These are phyloP conservation scores for Austroboletus rostrupii DNA, from an alignment of 1,284 basidiomycete genomes.

Conservation along the genomic window DNA sequence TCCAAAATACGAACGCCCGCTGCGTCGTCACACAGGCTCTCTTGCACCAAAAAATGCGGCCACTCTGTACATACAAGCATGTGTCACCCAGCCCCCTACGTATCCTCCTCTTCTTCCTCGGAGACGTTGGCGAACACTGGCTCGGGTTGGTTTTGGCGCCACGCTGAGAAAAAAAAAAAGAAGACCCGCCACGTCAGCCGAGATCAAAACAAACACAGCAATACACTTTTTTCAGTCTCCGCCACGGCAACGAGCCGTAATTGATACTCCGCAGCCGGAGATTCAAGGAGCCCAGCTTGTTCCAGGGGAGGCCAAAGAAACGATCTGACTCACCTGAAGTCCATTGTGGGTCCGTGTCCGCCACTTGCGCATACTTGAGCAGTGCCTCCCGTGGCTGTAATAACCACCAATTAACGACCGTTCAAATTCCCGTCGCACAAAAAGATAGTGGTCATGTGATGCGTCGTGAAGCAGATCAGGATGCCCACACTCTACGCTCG, in stretches of 20 bases:
- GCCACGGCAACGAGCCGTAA: conserved; percentile 34
- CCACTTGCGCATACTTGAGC: conserved; percentile 84
- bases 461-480: conserved; percentile 8
- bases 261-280: conserved; percentile 29
- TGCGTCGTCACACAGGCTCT: conserved; percentile 16
- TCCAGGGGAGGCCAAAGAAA: conserved; percentile 10
- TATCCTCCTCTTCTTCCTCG: conserved; percentile 53
- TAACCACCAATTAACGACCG: conserved; percentile 19
- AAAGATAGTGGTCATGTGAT: conserved; percentile 15
- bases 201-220: conserved; percentile 45
- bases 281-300: conserved; percentile 1
- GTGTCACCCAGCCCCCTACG: conserved; percentile 38
- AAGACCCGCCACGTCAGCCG: conserved; percentile 60
- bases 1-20: conserved; percentile 33
- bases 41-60: conserved; percentile 6
- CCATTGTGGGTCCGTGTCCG: conserved; percentile 77
- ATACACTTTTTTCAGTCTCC: conserved; percentile 38
- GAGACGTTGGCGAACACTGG: conserved; percentile 63
- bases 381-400: conserved; percentile 90
- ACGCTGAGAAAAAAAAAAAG: conserved; percentile 62
- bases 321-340: conserved; percentile 61
- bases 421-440: conserved; percentile 9
- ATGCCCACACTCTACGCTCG: conserved; percentile 8
- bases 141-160: conserved; percentile 76
- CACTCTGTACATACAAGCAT: conserved; percentile 24